Evolutionary conservation across 139 green algal species (phyloP), one percentile per base, ranked within the genome.

Genomic region (Picochlorum costavermella): DNA sequence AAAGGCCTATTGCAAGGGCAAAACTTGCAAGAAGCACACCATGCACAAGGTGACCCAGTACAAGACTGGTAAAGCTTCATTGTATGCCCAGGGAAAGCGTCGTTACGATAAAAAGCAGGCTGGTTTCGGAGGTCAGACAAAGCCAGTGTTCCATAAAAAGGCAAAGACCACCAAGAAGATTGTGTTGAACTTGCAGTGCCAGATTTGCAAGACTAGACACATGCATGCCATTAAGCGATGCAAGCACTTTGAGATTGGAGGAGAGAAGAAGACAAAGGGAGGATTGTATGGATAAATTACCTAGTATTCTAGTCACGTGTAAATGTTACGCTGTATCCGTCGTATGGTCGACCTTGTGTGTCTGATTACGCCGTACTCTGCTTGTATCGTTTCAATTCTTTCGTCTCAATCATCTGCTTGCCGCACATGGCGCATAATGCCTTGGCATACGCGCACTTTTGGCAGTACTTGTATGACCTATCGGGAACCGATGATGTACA

Each of bases 101-200:
- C 90, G 94, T 68, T 99, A 99, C 79, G 94, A 98, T 84, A 77
- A 90, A 50, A 99, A 99, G 86, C 94, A 99, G 87, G 85, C 84
- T 11, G 94, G 94, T 13, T 99, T 88, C 62, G 94, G 94, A 82
- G 94, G 94, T 37, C 94, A 99, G 88, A 99, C 94, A 56, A 99
- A 99, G 87, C 94, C 94, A 49, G 89, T 99, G 28, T 99, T 99
- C 87, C 90, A 97, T 84, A 99, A 99, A 80, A 99, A 99, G 86
- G 91, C 91, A 20, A 98, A 98, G 89, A 98, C 93, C 77, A 98
- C 92, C 44, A 98, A 98, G 88, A 98, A 98, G 83, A 98, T 98
- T 82, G 93, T 98, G 84, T 83, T 99, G 64, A 78, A 90, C 44
- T 78, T 99, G 75, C 79, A 90, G 75, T 99, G 94, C 86, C 70